phyloP scores from a whole-genome alignment of 1,284 basidiomycete species.

The Malassezia sp. region DNA sequence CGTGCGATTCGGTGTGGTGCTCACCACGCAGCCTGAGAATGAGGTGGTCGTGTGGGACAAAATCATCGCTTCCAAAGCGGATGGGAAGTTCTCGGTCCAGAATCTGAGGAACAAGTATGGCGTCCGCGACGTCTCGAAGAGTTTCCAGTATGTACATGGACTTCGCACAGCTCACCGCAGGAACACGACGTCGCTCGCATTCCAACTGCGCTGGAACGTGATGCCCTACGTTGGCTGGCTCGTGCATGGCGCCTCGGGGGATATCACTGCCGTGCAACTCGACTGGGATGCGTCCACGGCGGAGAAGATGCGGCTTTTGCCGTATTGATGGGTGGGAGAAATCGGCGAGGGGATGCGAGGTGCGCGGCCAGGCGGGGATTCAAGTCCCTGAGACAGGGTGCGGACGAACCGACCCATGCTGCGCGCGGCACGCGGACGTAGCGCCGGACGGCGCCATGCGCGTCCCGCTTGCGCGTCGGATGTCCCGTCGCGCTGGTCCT shows the following conservation, averaged over 20 bases:
- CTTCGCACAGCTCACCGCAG: conserved; percentile 12
- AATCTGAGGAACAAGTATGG: conserved; percentile 68
- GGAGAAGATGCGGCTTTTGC: background rate
- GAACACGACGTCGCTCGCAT: conserved; percentile 52
- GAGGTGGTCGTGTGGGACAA: conserved; percentile 82
- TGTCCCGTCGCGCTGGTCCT: too few relatives aligned
- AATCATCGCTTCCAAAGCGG: conserved; percentile 65
- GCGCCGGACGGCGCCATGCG: too few relatives aligned
- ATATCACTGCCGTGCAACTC: too few relatives aligned
- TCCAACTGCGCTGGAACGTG: conserved; percentile 71
- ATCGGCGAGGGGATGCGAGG: too few relatives aligned
- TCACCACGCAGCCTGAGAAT: conserved; percentile 56
- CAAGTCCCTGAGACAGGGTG: too few relatives aligned
- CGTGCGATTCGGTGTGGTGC: conserved; percentile 4
- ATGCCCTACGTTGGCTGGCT: conserved; percentile 78
- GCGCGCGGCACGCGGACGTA: too few relatives aligned
- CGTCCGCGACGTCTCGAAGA: conserved; percentile 62
- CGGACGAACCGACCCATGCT: too few relatives aligned
- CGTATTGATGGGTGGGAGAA: too few relatives aligned
- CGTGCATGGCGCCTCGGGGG: conserved; percentile 20
- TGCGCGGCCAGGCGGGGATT: too few relatives aligned
- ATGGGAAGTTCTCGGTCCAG: conserved; percentile 58
- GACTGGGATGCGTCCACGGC: background rate
- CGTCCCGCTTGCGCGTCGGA: too few relatives aligned
- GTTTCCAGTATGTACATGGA: conserved; percentile 63